Evolutionary conservation across 768 basidiomycete species (phyloP), one percentile per base, ranked within the genome.

Genomic region (Rhizopogon vulgaris): DNA sequence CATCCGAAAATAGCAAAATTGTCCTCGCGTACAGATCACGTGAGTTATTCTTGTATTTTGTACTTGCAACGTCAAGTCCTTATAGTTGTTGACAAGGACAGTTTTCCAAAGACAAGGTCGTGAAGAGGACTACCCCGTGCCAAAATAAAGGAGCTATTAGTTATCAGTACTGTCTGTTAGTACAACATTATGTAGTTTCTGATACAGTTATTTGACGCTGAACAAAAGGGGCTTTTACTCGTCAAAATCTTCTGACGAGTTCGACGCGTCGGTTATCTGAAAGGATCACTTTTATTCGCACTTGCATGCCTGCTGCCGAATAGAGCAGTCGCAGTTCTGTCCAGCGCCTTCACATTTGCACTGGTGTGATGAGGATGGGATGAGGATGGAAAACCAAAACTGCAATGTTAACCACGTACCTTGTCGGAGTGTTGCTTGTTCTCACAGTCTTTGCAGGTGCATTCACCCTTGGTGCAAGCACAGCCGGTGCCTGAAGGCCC

Each of bases 401-500:
- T 7, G 38, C 34, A 8, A n/a, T 24, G 37, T 37, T 24, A 24
- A 24, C 9, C 11, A 24, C 43, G 14, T 38, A 62, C 64, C 45
- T 69, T 59, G 17, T 41, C 27, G 18, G 66, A 58, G 38, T 62
- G 60, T 8, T 61, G 51, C 43, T 60, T 64, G 36, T 71, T 71
- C 4, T 52, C 52, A 53, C 70, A 71, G 17, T 54, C 34, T 7
- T 51, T 17, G 58, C 70, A 71, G 40, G 61, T 45, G 40, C 70
- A 71, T 38, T 57, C 57, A 48, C 59, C 60, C 52, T 63, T 66
- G 2, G 64, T 38, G 48, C 70, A 71, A 3, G 49, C 12, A 41
- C 69, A 71, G 34, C 62, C 64, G 7, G 67, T 62, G 38, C 68
- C 69, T 14, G 51, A 28, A 32, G 68, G 58, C 7, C 66, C 64